A percentile compares a stretch with the other conserved stretches of the same genome.
phyloP scores from a whole-genome alignment of 225 moss, liverwort and hornwort genomes.

The Straminergon stramineum region DNA sequence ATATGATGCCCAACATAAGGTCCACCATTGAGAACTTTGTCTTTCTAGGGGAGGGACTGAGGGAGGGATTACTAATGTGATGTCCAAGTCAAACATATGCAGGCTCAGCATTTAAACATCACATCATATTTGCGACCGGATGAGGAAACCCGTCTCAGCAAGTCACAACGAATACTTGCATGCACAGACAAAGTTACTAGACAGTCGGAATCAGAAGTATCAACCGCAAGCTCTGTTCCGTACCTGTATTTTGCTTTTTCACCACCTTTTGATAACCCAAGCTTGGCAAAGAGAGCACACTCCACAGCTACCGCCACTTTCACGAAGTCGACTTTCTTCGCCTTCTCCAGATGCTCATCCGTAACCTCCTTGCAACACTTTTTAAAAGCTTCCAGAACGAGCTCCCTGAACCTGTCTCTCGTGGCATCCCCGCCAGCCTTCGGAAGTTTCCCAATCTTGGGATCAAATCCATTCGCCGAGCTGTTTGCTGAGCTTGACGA shows the following conservation, averaged over 20 bases:
- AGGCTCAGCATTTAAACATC: not conserved
- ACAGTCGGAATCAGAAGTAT: not conserved
- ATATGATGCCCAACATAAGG: not conserved
- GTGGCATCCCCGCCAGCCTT: slow-evolving; percentile 57
- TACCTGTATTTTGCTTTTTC: slow-evolving; percentile 48
- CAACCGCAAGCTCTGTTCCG: not conserved
- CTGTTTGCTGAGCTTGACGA: slow-evolving; percentile 29
- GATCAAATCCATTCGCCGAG: slow-evolving; percentile 24
- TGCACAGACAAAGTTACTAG: not conserved
- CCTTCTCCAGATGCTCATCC: slow-evolving; percentile 36
- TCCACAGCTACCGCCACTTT: slow-evolving; percentile 55
- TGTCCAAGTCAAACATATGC: not conserved
- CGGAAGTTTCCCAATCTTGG: slow-evolving; percentile 37
- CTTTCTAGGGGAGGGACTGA: not conserved
- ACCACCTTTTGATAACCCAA: slow-evolving; percentile 50
- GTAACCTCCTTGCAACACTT: slow-evolving; percentile 62
- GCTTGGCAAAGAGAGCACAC: slow-evolving; percentile 58
- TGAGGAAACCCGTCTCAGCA: not conserved
- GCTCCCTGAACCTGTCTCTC: slow-evolving; percentile 64
- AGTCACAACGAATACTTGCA: not conserved
- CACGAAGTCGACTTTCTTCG: slow-evolving; percentile 34
- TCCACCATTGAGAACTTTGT: not conserved
- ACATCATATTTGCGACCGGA: not conserved
- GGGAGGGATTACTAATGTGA: not conserved
- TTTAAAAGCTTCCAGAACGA: slow-evolving; percentile 46